Base-by-base conservation (phyloP, 2,329 filamentous ascomycete genomes). In the Exophiala lecanii-corni region DNA sequence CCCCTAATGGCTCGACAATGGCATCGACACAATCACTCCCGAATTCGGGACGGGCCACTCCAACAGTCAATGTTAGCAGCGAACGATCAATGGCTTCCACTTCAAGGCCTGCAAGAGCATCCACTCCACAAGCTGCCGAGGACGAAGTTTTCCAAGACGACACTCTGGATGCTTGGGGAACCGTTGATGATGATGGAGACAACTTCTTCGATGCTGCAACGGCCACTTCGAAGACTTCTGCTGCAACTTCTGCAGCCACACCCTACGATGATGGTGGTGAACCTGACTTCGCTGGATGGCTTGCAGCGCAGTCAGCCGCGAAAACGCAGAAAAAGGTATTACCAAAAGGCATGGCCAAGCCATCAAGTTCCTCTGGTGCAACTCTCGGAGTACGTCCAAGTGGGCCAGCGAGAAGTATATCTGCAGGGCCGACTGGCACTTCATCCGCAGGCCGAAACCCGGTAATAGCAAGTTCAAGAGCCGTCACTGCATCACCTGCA, bases 241-340 rank as follows among this genome's bases (percentile, higher is more conserved):
- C 61, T 1, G 47, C 59, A 6, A 56, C 62, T 21, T 47, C 55
- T 6, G 48, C 57, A 9, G 57, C 70, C 20, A 55, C 67, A 12
- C 57, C 62, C 13, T 91, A 84, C 52, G 86, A 91, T 46, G 89
- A 95, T 55, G 81, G 85, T 18, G 82, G 83, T 2, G 91, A 98
- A 62, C 91, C 91, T 0, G 92, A 97, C 63, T 97, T 98, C 64
- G 91, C 89, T 4, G 89, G 89, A 4, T 97, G 92, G 89, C 66
- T 97, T 16, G 89, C 87, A 9, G 89, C 89, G 9, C 88, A 96
- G 61, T 80, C 84, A 4, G 76, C 82, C 50, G 78, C 84, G 50
- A 96, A 94, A 68, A 56, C 65, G 1, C 75, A 74, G 55, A 92
- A 86, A 53, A 69, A 82, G 2, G 23, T 26, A 12, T 61, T 97